Percentiles rank a stretch among this genome's conserved stretches.
Conservation (phyloP, 192 early-diverging fungal species). For the Chytriomyces hyalinus region DNA sequence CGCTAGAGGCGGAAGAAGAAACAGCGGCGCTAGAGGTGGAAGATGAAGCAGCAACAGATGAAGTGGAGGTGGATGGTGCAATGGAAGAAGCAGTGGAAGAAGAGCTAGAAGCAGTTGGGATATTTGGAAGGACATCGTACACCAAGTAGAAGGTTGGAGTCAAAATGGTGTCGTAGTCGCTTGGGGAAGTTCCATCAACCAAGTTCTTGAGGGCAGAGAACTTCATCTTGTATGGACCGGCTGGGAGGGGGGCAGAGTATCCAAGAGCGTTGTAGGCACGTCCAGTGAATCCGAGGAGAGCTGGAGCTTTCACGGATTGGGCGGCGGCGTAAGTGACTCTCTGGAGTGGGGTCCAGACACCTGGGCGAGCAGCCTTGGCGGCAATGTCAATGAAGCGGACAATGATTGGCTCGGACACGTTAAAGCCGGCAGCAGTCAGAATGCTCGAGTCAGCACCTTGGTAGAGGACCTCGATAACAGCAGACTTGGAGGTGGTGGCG, state of each 20-base stretch:
- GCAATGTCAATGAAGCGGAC: neutral
- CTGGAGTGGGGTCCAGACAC: neutral
- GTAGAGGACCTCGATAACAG: neutral
- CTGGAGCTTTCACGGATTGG: neutral
- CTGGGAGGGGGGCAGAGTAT: neutral
- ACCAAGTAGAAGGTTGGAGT: neutral
- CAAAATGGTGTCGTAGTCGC: neutral
- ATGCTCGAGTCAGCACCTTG: too few species aligned
- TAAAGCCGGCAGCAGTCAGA: constrained; percentile 37
- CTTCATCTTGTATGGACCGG: neutral
- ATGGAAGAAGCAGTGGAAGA: too few species aligned
- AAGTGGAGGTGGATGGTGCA: too few species aligned
- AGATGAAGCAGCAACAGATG: too few species aligned
- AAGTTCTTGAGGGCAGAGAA: constrained; percentile 3
- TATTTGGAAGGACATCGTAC: neutral
- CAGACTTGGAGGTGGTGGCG: neutral
- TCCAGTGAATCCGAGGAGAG: constrained; percentile 23
- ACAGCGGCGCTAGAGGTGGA: too few species aligned
- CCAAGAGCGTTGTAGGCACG: too few species aligned
- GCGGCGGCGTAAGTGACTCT: constrained; percentile 9
- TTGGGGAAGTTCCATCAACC: neutral
- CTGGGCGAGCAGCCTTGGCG: neutral
- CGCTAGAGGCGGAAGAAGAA: too few species aligned
- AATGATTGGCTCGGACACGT: constrained; percentile 35
- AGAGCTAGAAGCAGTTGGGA: too few species aligned